phyloP scores from a whole-genome alignment of 768 basidiomycete genomes.

The Suillus placidus region DNA sequence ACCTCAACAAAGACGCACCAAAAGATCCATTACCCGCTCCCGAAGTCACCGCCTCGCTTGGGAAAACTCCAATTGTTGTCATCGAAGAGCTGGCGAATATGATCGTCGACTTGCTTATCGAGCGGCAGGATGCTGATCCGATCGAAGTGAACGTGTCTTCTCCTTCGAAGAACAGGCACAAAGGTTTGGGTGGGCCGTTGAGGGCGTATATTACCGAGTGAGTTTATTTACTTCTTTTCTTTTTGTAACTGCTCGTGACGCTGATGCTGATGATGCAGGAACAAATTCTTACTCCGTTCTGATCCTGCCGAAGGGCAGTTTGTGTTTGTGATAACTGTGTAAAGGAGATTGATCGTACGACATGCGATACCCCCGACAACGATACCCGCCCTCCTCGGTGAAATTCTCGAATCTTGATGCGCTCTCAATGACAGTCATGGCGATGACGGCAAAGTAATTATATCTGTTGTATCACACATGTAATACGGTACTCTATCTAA shows the following conservation, averaged over 20 bases:
- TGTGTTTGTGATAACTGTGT: neutral
- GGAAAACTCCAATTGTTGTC: neutral
- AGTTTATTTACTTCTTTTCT: neutral
- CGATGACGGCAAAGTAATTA: neutral
- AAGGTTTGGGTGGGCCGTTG: fast-evolving
- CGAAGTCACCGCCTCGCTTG: neutral
- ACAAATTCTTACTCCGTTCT: neutral
- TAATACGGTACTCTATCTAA: neutral
- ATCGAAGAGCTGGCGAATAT: neutral
- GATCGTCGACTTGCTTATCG: neutral
- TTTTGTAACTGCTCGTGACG: neutral
- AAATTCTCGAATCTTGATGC: neutral
- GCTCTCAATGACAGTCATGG: neutral
- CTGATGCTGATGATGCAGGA: neutral
- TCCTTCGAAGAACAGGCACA: neutral
- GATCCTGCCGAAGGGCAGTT: neutral
- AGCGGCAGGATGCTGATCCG: neutral
- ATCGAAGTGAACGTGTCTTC: neutral
- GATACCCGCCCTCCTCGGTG: neutral
- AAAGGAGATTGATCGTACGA: neutral
- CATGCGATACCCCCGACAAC: neutral
- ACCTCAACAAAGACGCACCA: neutral
- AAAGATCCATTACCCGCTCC: neutral
- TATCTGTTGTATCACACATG: neutral
- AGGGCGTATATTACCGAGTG: neutral